phyloP scores from a whole-genome alignment of 176 grass and related monocot genomes.

The Paspalum vaginatum region DNA sequence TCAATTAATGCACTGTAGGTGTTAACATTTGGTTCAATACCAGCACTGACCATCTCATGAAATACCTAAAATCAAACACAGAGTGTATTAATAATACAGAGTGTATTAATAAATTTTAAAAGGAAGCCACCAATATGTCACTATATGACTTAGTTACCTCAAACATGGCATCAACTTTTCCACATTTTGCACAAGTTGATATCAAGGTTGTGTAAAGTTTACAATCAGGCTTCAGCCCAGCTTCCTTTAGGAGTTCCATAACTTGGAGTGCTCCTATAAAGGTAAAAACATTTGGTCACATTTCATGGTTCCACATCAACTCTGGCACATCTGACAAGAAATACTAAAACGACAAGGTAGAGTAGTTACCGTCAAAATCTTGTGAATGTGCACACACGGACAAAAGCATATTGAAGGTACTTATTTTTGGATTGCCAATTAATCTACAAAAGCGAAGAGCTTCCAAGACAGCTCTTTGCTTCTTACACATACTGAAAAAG shows the following conservation, averaged over 20 bases:
- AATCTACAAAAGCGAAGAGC: slow-evolving; percentile 84
- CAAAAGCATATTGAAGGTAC: slow-evolving; percentile 98
- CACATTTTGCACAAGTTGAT: slow-evolving; percentile 91
- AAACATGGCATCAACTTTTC: slow-evolving; percentile 99
- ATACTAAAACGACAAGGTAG: slow-evolving; percentile 19
- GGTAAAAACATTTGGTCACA: slow-evolving; percentile 30
- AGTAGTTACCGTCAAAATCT: slow-evolving; percentile 80
- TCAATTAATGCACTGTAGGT: slow-evolving; percentile 95
- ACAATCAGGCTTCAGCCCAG: slow-evolving; percentile 91
- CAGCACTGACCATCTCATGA: slow-evolving; percentile 97
- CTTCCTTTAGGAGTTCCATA: slow-evolving; percentile 90
- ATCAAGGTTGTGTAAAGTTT: slow-evolving; percentile 97
- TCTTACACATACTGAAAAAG: slow-evolving; percentile 93
- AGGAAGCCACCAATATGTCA: slow-evolving; percentile 13
- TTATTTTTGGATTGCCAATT: slow-evolving; percentile 82
- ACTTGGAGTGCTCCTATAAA: slow-evolving; percentile 85
- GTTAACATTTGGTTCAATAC: slow-evolving; percentile 91
- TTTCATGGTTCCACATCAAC: slow-evolving; percentile 24
- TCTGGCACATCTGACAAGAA: slow-evolving; percentile 29
- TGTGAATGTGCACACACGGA: slow-evolving; percentile 93
- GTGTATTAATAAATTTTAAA: slow-evolving; percentile 28
- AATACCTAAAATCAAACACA: slow-evolving; percentile 64
- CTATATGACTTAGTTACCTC: slow-evolving; percentile 59
- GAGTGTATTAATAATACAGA: slow-evolving; percentile 3
- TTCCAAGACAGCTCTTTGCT: slow-evolving; percentile 66